A percentile compares a stretch with the other conserved stretches of the same genome.
These are phyloP conservation scores for Neurospora sp. DNA, from an alignment of 2,329 filamentous ascomycete genomes.

Conservation along the genomic window DNA sequence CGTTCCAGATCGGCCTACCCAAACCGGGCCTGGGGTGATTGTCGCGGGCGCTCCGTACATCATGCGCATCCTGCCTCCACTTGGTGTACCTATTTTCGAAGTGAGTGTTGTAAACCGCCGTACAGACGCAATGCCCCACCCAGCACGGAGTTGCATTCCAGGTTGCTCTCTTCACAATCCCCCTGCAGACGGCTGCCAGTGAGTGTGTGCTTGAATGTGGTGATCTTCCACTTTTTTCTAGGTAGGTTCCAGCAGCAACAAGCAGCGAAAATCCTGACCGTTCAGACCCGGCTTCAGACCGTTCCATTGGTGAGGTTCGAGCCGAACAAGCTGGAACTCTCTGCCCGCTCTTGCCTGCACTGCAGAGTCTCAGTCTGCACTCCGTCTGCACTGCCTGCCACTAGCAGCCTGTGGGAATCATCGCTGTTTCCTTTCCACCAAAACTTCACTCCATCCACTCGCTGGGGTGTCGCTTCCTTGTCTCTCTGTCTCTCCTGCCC, in stretches of 20 bases:
- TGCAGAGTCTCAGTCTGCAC: neutral
- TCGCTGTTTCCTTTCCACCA: neutral
- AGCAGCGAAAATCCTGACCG: neutral
- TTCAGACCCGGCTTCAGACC: neutral
- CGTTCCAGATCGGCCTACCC: slow-evolving; percentile 13
- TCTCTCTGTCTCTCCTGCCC: neutral
- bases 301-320: neutral
- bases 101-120: slow-evolving; percentile 2
- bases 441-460: neutral
- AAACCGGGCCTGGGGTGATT: slow-evolving; percentile 12
- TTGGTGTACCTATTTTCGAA: slow-evolving; percentile 5
- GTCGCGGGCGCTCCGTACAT: slow-evolving; percentile 12
- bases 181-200: neutral
- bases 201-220: neutral
- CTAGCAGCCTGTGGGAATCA: too few species aligned
- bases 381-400: neutral
- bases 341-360: neutral
- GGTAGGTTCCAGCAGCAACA: neutral
- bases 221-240: neutral
- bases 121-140: neutral
- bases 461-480: neutral
- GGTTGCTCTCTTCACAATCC: neutral
- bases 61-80: slow-evolving; percentile 13
- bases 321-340: neutral
- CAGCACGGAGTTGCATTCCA: neutral